These are phyloP conservation scores for Phaeosphaeriaceae sp. DNA, from an alignment of 2,329 filamentous ascomycete genomes.

Conservation along the genomic window DNA sequence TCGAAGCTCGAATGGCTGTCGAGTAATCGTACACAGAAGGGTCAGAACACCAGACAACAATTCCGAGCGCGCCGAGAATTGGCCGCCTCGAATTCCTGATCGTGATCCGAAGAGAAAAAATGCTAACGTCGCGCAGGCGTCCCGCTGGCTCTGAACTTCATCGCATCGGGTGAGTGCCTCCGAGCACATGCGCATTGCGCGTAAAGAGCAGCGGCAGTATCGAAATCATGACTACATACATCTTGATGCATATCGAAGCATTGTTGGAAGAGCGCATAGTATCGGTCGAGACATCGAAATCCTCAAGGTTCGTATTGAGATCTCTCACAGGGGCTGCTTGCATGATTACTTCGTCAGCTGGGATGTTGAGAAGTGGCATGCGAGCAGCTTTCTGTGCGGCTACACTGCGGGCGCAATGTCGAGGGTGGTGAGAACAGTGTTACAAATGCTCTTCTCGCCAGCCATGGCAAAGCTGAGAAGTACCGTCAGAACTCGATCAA, in stretches of 20 bases:
- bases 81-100: background rate
- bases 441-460: slow-evolving; percentile 8
- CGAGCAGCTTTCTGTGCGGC: slow-evolving; percentile 52
- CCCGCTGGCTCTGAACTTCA: slow-evolving; percentile 85
- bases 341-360: slow-evolving; percentile 1
- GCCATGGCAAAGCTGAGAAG: slow-evolving; percentile 81
- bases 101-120: slow-evolving; percentile 15
- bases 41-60: slow-evolving; percentile 53
- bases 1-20: slow-evolving; percentile 75
- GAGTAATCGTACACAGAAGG: slow-evolving; percentile 82
- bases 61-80: background rate
- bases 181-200: slow-evolving; percentile 37
- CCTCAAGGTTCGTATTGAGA: slow-evolving; percentile 51
- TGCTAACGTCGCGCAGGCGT: slow-evolving; percentile 62
- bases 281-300: slow-evolving; percentile 24
- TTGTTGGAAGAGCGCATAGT: slow-evolving; percentile 15
- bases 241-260: slow-evolving; percentile 4
- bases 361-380: slow-evolving; percentile 2
- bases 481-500: slow-evolving; percentile 97
- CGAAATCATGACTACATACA: slow-evolving; percentile 44
- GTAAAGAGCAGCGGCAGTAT: slow-evolving; percentile 69
- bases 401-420: slow-evolving; percentile 87
- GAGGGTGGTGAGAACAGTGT: background rate
- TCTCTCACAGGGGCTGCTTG: slow-evolving; percentile 35
- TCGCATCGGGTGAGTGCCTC: slow-evolving; percentile 84